Base-by-base conservation (phyloP, 2,329 filamentous ascomycete genomes). In the Chaetomiaceae sp. region DNA sequence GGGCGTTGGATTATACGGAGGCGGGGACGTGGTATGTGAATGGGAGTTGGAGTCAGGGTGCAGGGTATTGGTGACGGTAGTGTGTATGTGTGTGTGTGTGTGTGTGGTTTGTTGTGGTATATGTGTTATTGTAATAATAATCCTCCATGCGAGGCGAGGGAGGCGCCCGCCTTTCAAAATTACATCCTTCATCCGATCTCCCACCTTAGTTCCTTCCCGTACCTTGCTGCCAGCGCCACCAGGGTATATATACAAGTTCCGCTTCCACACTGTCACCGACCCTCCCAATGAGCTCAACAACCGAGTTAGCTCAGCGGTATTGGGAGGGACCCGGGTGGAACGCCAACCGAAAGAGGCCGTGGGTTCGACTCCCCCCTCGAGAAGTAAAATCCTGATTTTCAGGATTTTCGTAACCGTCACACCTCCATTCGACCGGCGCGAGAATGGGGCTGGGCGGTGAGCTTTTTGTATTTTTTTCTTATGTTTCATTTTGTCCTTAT, bases 21-120 rank as follows among this genome's bases (percentile, higher is more conserved):
- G 63, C 56, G 1, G 64, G 62, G 21, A 61, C 61, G n/a, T 66
- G 64, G 64, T 57, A 61, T 45, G 59, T 46, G 3, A 65, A 65
- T 36, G 64, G 62, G 14, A 64, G 56, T 4, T 66, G 62, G 62
- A 61, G 61, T 52, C 56, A 59, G 34, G 59, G 58, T 2, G 48
- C 42, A 7, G 58, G 57, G 33, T 62, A 55, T 47, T 62, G 51
- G 14, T 52, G 41, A 51, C n/a, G n/a, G n/a, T n/a, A n/a, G n/a
- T n/a, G n/a, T n/a, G n/a, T n/a, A n/a, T n/a, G n/a, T n/a, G n/a
- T n/a, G n/a, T n/a, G n/a, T n/a, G n/a, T n/a, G n/a, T n/a, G n/a
- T n/a, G n/a, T n/a, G n/a, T 32, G 34, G 5, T 41, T 32, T 45
- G 21, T 5, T 42, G 32, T 43, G 6, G 29, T 40, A 5, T 32